Evolutionary conservation across 139 green algal genomes (phyloP), one percentile per base, ranked within the genome.

Genomic region (Coccomyxa sp.): DNA sequence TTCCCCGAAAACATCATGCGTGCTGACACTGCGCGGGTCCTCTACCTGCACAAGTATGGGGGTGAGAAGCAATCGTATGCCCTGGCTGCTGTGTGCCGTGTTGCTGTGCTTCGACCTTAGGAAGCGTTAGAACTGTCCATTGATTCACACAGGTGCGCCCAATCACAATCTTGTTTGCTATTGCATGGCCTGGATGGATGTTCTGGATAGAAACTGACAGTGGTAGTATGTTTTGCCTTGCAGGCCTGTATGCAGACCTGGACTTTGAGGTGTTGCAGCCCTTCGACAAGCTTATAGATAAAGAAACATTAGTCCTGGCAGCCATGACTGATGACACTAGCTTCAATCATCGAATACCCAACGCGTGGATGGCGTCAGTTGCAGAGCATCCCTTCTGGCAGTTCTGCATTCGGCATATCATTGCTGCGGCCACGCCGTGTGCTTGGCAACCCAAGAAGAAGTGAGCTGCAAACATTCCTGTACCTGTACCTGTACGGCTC

Each of bases 231-330:
- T 51, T 51, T 51, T 28, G 83, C 77, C 21, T 21, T 71, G 63
- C 63, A 71, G 63, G 63, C 21, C 63, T 87, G 32, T 87, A 87
- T 87, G 67, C 83, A 17, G 83, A 87, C 67, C 80, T 87, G 79
- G 83, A 87, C 63, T 79, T 81, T 16, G 81, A 80, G 83, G 45
- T 28, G 15, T 18, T 87, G 30, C 38, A 60, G 59, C 83, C 83
- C 10, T 81, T 87, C 31, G 77, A 79, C 25, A 23, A 27, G 51
- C 82, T 87, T 60, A 16, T 82, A 28, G 23, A 81, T 27, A 51
- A 51, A 17, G 45, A 67, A 3, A n/a, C 14, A 17, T 23, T 67
- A 38, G 78, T 83, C 16, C 77, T 87, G 77, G 83, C 83, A n/a
- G 45, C 45, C 28, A 84, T 87, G 83, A 80, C 79, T 13, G 31